These are phyloP conservation scores for Alternaria tenuissima DNA, from an alignment of 2,329 filamentous ascomycete genomes.

Conservation along the genomic window DNA sequence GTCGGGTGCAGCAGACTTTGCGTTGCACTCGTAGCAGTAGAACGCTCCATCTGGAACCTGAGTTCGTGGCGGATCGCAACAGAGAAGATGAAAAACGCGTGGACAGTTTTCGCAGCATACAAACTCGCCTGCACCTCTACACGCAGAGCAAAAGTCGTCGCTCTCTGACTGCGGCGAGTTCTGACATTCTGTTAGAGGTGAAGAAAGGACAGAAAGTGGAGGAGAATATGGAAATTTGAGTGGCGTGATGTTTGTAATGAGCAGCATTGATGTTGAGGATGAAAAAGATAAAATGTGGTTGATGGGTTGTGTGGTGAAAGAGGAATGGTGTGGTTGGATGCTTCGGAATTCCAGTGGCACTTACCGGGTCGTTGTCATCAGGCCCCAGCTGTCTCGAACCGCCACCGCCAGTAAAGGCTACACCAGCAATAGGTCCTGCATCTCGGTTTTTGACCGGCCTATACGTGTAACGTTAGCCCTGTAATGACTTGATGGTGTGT, in stretches of 20 bases:
- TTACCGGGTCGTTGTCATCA: constrained; percentile 65
- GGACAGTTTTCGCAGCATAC: constrained; percentile 94
- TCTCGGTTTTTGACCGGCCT: constrained; percentile 81
- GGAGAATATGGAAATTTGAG: constrained; percentile 48
- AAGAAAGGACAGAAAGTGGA: constrained; percentile 45
- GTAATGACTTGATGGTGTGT: constrained; percentile 34
- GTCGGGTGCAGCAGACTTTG: constrained; percentile 35
- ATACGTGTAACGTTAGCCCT: constrained; percentile 44
- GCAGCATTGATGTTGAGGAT: constrained; percentile 45
- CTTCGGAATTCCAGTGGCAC: constrained; percentile 54
- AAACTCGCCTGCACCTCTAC: constrained; percentile 82
- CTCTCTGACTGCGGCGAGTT: constrained; percentile 65
- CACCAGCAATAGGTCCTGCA: constrained; percentile 69
- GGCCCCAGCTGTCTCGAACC: constrained; percentile 69
- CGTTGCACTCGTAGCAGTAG: constrained; percentile 72
- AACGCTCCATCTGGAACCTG: constrained; percentile 59
- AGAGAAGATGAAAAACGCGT: constrained; percentile 88
- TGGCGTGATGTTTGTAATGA: constrained; percentile 37
- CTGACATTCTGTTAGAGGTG: constrained; percentile 53
- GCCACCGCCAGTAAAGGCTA: constrained; percentile 64
- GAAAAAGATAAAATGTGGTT: constrained; percentile 37
- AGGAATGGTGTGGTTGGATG: constrained; percentile 53
- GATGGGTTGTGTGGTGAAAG: constrained; percentile 48
- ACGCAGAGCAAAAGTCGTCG: constrained; percentile 89
- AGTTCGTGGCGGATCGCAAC: constrained; percentile 76